Base-by-base conservation (phyloP, 2,329 filamentous ascomycete species). In the Fusarium sulawesiense region DNA sequence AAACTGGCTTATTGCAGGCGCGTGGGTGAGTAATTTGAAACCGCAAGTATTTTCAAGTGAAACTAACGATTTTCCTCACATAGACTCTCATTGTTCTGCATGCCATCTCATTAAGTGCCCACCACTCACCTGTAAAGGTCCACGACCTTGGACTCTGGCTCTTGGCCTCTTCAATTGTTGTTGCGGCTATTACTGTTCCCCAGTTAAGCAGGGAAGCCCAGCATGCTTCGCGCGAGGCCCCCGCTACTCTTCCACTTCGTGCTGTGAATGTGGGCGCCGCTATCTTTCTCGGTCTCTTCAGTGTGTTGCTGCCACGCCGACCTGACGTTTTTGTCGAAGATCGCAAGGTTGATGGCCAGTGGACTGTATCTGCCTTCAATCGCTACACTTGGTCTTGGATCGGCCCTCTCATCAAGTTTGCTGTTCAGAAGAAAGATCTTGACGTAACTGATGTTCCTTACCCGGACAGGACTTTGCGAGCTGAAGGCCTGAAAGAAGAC, bases 381-480 rank as follows among this genome's bases (percentile, higher is more conserved):
- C 86, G 88, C 53, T 88, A 88, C 74, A 92, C 87, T 9, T 94
- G 90, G 80, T 80, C 82, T 50, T 95, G 92, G 92, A 84, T 87
- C 3, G 78, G 76, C 3, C 77, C 80, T 4, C 72, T 93, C 1
- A 83, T 94, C 16, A 73, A 78, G 2, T 77, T 85, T 23, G 88
- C 90, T 3, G 78, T 80, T 4, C 83, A 84, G 70, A 89, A 90
- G 73, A 87, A 86, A 47, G 84, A 86, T 27, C 82, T 94, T 4
- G 86, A 91, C 34, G 78, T 90, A 34, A 80, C 81, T 7, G 90
- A 93, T 74, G 80, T 94, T 12, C 88, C 90, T 0, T 83, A 86
- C 34, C 84, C 91, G 4, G 84, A 89, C 69, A 85, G 88, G 60
- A 79, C 81, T 32, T 87, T 84, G 11, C 83, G 88, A 40, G 80